Evolutionary conservation across 108 stramenopile species (phyloP).

Genomic region (Conticribra weissflogii): DNA sequence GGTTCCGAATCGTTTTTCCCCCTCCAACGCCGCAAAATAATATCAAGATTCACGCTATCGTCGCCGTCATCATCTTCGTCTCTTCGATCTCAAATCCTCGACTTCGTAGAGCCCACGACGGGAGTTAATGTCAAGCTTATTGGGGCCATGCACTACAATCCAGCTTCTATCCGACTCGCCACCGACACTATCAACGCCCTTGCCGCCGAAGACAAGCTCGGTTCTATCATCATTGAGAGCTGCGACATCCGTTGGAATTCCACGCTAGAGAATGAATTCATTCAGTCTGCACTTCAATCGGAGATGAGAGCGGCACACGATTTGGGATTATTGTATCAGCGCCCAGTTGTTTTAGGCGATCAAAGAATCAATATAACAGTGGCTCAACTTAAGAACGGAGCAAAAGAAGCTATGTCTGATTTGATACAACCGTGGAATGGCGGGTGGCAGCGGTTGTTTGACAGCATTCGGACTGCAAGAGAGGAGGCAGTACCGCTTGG

Average conservation of each 20-base stretch:
- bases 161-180: constrained; percentile 59
- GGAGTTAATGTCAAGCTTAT: constrained; percentile 57
- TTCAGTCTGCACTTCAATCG: constrained; percentile 44
- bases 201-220: constrained; percentile 39
- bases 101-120: constrained; percentile 64
- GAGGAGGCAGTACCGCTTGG: constrained; percentile 55
- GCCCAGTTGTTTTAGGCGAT: constrained; percentile 70
- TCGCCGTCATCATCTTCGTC: neutral
- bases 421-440: constrained; percentile 39
- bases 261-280: constrained; percentile 49
- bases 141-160: constrained; percentile 61
- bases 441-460: constrained; percentile 55
- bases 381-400: constrained; percentile 37
- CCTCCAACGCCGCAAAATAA: constrained; percentile 3
- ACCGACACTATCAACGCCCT: constrained; percentile 47
- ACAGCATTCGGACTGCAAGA: constrained; percentile 35
- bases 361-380: constrained; percentile 68
- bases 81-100: constrained; percentile 50
- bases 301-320: constrained; percentile 71
- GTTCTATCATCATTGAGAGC: constrained; percentile 64
- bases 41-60: neutral
- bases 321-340: constrained; percentile 46
- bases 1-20: too few relatives aligned
- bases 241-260: constrained; percentile 73
- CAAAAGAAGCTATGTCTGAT: constrained; percentile 52